Base-by-base conservation (phyloP, 2,329 filamentous ascomycete species). In the Helotiales sp. region DNA sequence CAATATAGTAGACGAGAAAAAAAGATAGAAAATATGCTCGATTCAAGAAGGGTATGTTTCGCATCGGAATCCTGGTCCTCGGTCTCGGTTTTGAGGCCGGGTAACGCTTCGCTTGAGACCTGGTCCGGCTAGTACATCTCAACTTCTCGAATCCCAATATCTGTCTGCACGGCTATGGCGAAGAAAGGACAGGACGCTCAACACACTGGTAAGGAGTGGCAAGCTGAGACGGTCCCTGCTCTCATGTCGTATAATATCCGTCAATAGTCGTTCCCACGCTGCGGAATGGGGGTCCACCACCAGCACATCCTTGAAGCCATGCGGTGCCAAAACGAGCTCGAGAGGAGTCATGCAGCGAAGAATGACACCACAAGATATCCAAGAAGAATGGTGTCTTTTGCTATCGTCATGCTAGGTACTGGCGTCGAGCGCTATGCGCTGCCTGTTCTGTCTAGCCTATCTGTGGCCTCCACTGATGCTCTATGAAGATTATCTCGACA, bases 381-480 rank as follows among this genome's bases (percentile, higher is more conserved):
- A 70, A 68, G 68, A 72, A 71, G 58, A 71, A 70, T 71, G 67
- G 75, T 76, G 73, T 77, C 74, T 78, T 87, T 83, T 88, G 86
- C 87, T 89, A 90, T 85, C 85, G 82, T 86, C 82, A 84, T 84
- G 84, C 86, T 89, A 89, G 83, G 82, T 84, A 83, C 81, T 84
- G 77, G 77, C 77, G 76, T 79, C 75, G 78, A 79, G 80, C 79
- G 80, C 81, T 83, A 83, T 77, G 77, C 79, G 80, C 81, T 79
- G 76, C 77, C 58, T 59, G 55, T 62, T 75, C 76, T 77, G 79
- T 81, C 81, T 78, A 80, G 78, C 78, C 74, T 70, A 69, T 68
- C 73, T 69, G 63, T 63, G 61, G 63, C 64, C 66, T 63, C 57
- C 62, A 63, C 62, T 69, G 67, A 78, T 80, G 82, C 78, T 83